Evolutionary conservation across 2,329 filamentous ascomycete species (phyloP).

Genomic region (Exophiala lecanii-corni): DNA sequence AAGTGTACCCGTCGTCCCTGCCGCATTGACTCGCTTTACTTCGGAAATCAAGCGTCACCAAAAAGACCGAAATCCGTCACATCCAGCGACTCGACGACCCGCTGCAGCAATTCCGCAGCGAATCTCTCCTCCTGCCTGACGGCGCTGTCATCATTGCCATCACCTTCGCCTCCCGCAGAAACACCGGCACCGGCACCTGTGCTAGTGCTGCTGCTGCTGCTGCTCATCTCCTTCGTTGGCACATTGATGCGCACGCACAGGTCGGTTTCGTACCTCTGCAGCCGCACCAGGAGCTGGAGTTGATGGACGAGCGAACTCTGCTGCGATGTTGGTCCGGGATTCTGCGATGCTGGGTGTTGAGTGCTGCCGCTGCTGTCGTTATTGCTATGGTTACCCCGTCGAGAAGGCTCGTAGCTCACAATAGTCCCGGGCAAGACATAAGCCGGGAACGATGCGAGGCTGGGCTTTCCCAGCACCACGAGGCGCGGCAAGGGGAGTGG

Average conservation of each 20-base stretch:
- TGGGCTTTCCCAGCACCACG: slow-evolving; percentile 9
- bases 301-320: slow-evolving; percentile 44
- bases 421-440: slow-evolving; percentile 22
- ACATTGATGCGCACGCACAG: slow-evolving; percentile 83
- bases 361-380: slow-evolving; percentile 16
- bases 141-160: slow-evolving; percentile 56
- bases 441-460: slow-evolving; percentile 18
- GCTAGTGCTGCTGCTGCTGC: slow-evolving; percentile 34
- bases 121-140: slow-evolving; percentile 61
- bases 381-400: background rate
- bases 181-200: background rate
- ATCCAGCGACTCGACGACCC: slow-evolving; percentile 67
- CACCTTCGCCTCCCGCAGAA: too few relatives aligned
- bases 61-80: slow-evolving; percentile 80
- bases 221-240: slow-evolving; percentile 71
- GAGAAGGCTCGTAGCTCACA: slow-evolving; percentile 11
- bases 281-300: slow-evolving; percentile 71
- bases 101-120: slow-evolving; percentile 32
- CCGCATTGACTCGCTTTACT: too few relatives aligned
- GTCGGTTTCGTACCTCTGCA: slow-evolving; percentile 73
- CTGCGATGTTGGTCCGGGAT: background rate
- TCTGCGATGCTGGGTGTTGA: background rate
- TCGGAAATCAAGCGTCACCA: too few relatives aligned
- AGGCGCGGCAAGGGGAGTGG: slow-evolving; percentile 6
- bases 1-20: too few relatives aligned